Evolutionary conservation across 768 basidiomycete genomes (phyloP).

Genomic region (Boletus rex-veris): DNA sequence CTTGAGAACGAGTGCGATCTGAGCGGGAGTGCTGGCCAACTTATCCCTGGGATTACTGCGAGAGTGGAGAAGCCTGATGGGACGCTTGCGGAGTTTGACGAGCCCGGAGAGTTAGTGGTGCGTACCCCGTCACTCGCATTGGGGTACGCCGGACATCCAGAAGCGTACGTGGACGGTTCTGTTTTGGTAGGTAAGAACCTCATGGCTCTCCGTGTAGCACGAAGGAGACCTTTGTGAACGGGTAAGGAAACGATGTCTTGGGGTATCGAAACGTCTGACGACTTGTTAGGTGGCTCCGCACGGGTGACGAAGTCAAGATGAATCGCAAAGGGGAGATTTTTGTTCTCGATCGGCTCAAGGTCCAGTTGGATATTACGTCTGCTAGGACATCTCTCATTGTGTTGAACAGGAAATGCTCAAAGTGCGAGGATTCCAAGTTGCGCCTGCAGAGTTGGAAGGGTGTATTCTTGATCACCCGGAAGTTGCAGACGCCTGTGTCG

Average conservation of each 20-base stretch:
- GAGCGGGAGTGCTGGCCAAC: slow-evolving; percentile 53
- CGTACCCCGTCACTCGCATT: slow-evolving; percentile 58
- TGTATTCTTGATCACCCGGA: slow-evolving; percentile 59
- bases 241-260: slow-evolving; percentile 10
- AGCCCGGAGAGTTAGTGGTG: slow-evolving; percentile 61
- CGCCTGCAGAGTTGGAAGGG: slow-evolving; percentile 65
- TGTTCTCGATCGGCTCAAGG: slow-evolving; percentile 73
- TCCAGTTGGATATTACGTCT: slow-evolving; percentile 17
- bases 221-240: slow-evolving; percentile 59
- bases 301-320: slow-evolving; percentile 68
- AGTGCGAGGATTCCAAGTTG: slow-evolving; percentile 55
- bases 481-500: slow-evolving; percentile 61
- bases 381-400: neutral
- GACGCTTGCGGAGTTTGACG: slow-evolving; percentile 50
- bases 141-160: slow-evolving; percentile 53
- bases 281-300: slow-evolving; percentile 54
- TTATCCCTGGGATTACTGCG: slow-evolving; percentile 55
- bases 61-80: slow-evolving; percentile 60
- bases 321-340: slow-evolving; percentile 60
- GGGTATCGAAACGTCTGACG: neutral
- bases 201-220: slow-evolving; percentile 40
- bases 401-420: slow-evolving; percentile 63
- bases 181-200: neutral
- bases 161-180: slow-evolving; percentile 46
- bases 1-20: slow-evolving; percentile 42